These are phyloP conservation scores for Diaporthe ilicicola DNA, from an alignment of 2,329 filamentous ascomycete genomes.

Conservation along the genomic window DNA sequence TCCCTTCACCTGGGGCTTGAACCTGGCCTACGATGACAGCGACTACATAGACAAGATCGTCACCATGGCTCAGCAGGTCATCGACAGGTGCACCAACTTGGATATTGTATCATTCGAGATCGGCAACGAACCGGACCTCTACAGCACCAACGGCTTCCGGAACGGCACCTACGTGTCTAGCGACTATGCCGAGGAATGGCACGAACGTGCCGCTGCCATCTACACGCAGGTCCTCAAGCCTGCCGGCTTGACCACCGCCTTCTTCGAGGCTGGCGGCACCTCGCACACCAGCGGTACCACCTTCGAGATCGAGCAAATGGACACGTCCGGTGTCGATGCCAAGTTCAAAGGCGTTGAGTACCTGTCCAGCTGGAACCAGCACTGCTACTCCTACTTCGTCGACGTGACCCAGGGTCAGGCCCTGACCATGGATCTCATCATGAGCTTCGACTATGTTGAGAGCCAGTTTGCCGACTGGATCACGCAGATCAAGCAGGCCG, in stretches of 20 bases:
- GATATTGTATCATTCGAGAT: constrained; percentile 42
- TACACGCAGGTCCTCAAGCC: constrained; percentile 55
- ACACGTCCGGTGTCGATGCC: constrained; percentile 45
- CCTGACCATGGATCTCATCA: constrained; percentile 53
- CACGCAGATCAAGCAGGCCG: constrained; percentile 50
- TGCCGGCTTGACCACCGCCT: constrained; percentile 47
- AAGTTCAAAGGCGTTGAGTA: constrained; percentile 43
- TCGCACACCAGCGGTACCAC: constrained; percentile 59
- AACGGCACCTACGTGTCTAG: constrained; percentile 52
- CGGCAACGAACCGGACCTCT: constrained; percentile 44
- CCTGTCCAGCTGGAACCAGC: constrained; percentile 56
- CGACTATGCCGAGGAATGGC: constrained; percentile 54
- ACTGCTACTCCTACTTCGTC: constrained; percentile 63
- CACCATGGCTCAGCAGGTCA: constrained; percentile 45
- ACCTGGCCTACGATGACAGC: constrained; percentile 54
- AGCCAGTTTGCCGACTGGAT: constrained; percentile 57
- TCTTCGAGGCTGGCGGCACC: constrained; percentile 58
- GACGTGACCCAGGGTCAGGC: constrained; percentile 50
- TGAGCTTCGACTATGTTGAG: constrained; percentile 55
- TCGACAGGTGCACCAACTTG: constrained; percentile 37
- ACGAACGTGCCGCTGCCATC: constrained; percentile 51
- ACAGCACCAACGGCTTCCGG: constrained; percentile 52
- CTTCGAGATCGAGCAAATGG: constrained; percentile 54
- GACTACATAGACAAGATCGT: constrained; percentile 55
- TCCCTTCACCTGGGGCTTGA: constrained; percentile 58